Evolutionary conservation across 2,329 filamentous ascomycete genomes (phyloP), one percentile per base, ranked within the genome.

Genomic region (Macrophomina pseudophaseolina): DNA sequence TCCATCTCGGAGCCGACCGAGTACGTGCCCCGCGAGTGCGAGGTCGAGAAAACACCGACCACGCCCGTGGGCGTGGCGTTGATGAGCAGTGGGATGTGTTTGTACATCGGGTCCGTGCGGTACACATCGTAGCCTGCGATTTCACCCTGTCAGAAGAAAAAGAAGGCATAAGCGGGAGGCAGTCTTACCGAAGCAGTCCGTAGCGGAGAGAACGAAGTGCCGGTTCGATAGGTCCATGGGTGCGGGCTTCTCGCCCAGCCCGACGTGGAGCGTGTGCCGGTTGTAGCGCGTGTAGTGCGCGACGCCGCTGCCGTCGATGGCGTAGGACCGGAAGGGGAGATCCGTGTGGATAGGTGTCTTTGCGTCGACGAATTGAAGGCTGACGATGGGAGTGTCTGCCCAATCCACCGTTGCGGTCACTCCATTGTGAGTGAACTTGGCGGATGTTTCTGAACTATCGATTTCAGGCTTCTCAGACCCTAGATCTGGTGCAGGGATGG

Each of bases 11-110:
- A 87, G 2, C 90, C 90, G 7, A 92, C 82, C 8, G 85, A 86
- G 80, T 88, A 92, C 16, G 83, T 84, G 0, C 88, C 89, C 62
- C 90, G 80, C 0, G 84, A 82, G 72, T 92, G 88, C 2, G 85
- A 86, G 0, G 88, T 89, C 0, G 90, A 91, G 74, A 92, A 91
- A 18, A 89, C 84, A 0, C 84, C 90, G 0, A 92, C 84, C 60
- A 87, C 90, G 0, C 89, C 90, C 2, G 84, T 73, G 0, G 88
- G 85, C 0, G 87, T 89, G 0, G 86, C 87, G 65, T 91, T 90
- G 76, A 92, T 89, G 33, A 93, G 80, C 0, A 92, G 82, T 0
- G 90, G 90, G 46, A 92, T 90, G 71, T 92, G 88, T 78, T 93
- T 92, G 80, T 92, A 92, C 64, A 92, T 80, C 0, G 90, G 90